Evolutionary conservation across 371 early-diverging fungal genomes (phyloP).

Genomic region (Mucor plumbeus): DNA sequence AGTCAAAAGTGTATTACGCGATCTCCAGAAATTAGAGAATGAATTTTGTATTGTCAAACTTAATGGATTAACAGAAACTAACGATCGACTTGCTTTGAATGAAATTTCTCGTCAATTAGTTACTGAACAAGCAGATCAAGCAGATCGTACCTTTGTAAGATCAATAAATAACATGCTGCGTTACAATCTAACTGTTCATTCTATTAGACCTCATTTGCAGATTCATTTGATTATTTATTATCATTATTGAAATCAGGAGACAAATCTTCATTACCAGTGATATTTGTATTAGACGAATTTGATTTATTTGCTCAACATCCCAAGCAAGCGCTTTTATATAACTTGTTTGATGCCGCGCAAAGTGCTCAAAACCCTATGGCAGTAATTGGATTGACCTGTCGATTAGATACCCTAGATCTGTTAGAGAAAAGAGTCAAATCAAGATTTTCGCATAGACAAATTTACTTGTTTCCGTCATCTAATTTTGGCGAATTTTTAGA

Average conservation of each 20-base stretch:
- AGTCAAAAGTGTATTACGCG: slow-evolving; percentile 48
- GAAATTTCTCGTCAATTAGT: slow-evolving; percentile 84
- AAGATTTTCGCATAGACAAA: slow-evolving; percentile 88
- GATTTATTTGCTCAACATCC: slow-evolving; percentile 89
- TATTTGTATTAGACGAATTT: slow-evolving; percentile 91
- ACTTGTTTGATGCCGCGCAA: slow-evolving; percentile 90
- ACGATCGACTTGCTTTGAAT: slow-evolving; percentile 79
- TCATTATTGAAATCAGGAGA: slow-evolving; percentile 65
- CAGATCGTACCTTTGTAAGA: slow-evolving; percentile 37
- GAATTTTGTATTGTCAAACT: slow-evolving; percentile 74
- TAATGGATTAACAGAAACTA: slow-evolving; percentile 83
- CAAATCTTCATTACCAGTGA: slow-evolving; percentile 64
- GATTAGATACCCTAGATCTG: slow-evolving; percentile 81
- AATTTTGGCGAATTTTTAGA: slow-evolving; percentile 62
- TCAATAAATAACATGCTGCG: no score
- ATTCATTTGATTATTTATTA: slow-evolving; percentile 67
- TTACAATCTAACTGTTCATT: no score
- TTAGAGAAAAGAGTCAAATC: slow-evolving; percentile 96
- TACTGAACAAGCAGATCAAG: slow-evolving; percentile 32
- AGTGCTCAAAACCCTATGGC: slow-evolving; percentile 83
- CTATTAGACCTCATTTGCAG: slow-evolving; percentile 65
- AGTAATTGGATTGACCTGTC: slow-evolving; percentile 85
- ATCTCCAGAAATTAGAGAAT: slow-evolving; percentile 34
- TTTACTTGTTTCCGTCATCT: slow-evolving; percentile 69
- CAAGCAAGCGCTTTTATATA: slow-evolving; percentile 90